These are phyloP conservation scores for Boletus huronensis DNA, from an alignment of 768 basidiomycete species.

Conservation along the genomic window DNA sequence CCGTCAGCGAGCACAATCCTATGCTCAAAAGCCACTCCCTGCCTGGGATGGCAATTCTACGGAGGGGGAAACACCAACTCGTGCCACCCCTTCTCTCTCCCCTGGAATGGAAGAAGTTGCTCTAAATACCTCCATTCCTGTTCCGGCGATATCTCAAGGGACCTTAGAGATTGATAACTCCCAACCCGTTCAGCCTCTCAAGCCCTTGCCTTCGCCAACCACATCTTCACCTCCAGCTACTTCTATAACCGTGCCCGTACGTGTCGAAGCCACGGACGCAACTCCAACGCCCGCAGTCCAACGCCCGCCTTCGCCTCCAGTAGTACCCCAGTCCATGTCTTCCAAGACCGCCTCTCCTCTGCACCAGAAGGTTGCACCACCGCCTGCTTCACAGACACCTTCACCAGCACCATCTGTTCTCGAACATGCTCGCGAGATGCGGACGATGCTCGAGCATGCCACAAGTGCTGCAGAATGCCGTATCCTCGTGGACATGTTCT, in stretches of 20 bases:
- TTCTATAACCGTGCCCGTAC: neutral
- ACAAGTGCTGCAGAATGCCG: constrained; percentile 81
- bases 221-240: constrained; percentile 1
- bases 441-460: constrained; percentile 61
- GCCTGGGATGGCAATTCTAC: constrained; percentile 15
- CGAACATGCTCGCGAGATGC: constrained; percentile 60
- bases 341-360: constrained; percentile 10
- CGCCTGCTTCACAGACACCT: constrained; percentile 16
- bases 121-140: neutral
- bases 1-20: constrained; percentile 31
- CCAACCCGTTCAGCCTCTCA: constrained; percentile 2
- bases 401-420: constrained; percentile 31
- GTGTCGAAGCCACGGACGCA: neutral
- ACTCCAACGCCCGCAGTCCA: neutral
- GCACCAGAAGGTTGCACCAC: constrained; percentile 6
- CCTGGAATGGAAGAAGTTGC: constrained; percentile 3
- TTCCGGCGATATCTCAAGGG: constrained; percentile 5
- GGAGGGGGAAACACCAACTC: constrained; percentile 6
- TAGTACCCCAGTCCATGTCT: constrained; percentile 10
- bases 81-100: constrained; percentile 5
- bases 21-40: constrained; percentile 20
- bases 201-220: constrained; percentile 2
- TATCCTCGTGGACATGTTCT: constrained; percentile 77
- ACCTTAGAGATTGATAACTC: constrained; percentile 4
- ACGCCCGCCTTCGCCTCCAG: neutral